Base-by-base conservation (phyloP, 306 rosid genomes). In the Lotus japonicus region DNA sequence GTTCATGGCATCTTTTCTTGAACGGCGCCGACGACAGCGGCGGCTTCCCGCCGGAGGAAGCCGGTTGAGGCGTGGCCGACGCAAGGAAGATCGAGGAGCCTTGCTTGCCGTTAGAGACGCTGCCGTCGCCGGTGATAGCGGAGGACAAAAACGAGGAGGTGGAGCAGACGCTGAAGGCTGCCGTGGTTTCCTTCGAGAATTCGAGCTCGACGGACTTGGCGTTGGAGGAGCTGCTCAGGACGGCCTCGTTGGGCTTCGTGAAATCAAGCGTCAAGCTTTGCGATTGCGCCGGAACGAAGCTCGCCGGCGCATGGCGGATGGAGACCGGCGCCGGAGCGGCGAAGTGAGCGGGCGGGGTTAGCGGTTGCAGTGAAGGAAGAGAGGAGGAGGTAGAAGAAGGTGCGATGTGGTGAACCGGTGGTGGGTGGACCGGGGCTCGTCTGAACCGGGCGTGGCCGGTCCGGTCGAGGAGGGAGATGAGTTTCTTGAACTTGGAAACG, bases 361-460 rank as follows among this genome's bases (percentile, higher is more conserved):
- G 86, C 2, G 11, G 74, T 55, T 7, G 75, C 11, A 14, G 72
- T 9, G 0, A 82, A 39, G 67, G 43, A 0, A 3, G 54, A 0
- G 5, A 33, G 2, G 10, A 9, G 3, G 66, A 11, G 31, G 65
- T 9, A 0, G 50, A n/a, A 0, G 18, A 4, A 3, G 62, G 36
- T 21, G 39, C 0, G 5, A 28, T 1, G 49, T 55, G 39, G 49
- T 55, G 39, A 11, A 21, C 26, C 26, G 26, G 26, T 21, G 26
- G 26, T 21, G 26, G 26, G 1, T 21, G 79, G 64, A 67, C 53
- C 49, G 96, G 98, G 9, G 86, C 98, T 2, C 96, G 92, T 13
- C 98, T 65, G 92, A 92, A 92, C 11, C 96, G 86, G 64, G 98
- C 98, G 50, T 87, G 98, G 11, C 95, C 98, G 70, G 96, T 87